A percentile compares a stretch with the other conserved stretches of the same genome.
These are phyloP conservation scores for Melanogaster broomeanus DNA, from an alignment of 768 basidiomycete species.

Conservation along the genomic window DNA sequence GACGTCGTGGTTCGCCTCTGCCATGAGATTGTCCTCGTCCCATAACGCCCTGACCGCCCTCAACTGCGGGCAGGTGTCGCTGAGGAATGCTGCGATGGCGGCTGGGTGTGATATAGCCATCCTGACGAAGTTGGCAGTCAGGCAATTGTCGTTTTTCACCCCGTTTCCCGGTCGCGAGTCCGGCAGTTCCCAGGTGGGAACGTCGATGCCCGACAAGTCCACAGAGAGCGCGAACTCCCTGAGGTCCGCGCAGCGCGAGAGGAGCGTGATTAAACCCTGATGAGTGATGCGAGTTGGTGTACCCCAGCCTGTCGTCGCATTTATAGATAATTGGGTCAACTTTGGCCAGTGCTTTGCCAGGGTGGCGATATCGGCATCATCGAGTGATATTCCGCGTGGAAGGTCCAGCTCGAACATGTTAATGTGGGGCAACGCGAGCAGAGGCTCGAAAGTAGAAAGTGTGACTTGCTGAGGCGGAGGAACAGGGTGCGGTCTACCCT, in stretches of 20 bases:
- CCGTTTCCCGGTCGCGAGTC: slow-evolving; percentile 9
- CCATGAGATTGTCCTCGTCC: background rate
- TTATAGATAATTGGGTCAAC: slow-evolving; percentile 14
- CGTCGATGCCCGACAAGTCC: slow-evolving; percentile 22
- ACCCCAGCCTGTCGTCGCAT: slow-evolving; percentile 20
- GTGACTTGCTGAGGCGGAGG: slow-evolving; percentile 4
- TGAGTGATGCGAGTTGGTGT: slow-evolving; percentile 18
- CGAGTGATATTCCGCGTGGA: slow-evolving; percentile 20
- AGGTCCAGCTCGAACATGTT: slow-evolving; percentile 12
- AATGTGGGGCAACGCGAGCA: slow-evolving; percentile 15
- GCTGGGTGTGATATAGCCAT: slow-evolving; percentile 19
- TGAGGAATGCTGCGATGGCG: slow-evolving; percentile 27
- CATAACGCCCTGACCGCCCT: slow-evolving; percentile 13
- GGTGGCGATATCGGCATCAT: slow-evolving; percentile 18
- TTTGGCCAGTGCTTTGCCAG: slow-evolving; percentile 23
- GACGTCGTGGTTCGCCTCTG: slow-evolving; percentile 7
- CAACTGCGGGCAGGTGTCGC: slow-evolving; percentile 23
- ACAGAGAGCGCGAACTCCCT: slow-evolving; percentile 17
- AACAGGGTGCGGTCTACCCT: background rate
- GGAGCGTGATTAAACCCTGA: slow-evolving; percentile 19
- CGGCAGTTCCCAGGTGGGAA: background rate
- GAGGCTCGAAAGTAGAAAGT: slow-evolving; percentile 17
- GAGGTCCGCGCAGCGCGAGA: slow-evolving; percentile 13
- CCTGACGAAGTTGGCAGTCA: slow-evolving; percentile 16
- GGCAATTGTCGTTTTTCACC: slow-evolving; percentile 7